phyloP scores from a whole-genome alignment of 306 rosid species.

The Lithocarpus polystachyus region DNA sequence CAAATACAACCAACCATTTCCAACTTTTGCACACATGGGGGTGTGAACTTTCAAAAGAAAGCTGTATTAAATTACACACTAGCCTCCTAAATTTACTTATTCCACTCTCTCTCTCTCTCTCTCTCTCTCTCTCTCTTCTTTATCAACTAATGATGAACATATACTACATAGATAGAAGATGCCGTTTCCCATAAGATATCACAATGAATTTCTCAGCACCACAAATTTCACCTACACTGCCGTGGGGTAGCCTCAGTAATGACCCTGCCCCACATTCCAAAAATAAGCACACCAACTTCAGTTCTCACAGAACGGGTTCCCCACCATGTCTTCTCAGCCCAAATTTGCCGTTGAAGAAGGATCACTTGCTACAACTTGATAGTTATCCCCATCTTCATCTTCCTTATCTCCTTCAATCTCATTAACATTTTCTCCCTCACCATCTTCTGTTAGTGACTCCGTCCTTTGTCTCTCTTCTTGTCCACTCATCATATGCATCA shows the following conservation, averaged over 20 bases:
- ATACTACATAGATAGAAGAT: background rate
- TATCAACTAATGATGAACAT: constrained; percentile 18
- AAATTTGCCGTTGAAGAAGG: constrained; percentile 35
- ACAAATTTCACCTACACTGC: background rate
- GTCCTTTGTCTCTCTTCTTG: constrained; percentile 39
- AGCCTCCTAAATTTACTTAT: constrained; percentile 18
- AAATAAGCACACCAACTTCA: background rate
- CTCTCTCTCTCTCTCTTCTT: constrained; percentile 11
- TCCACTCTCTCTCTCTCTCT: constrained; percentile 20
- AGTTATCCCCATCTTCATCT: constrained; percentile 30
- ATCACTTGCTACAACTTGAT: constrained; percentile 30
- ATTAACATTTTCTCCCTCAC: constrained; percentile 35
- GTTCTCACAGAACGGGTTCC: background rate
- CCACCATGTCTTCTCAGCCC: constrained; percentile 26
- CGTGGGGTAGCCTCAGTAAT: background rate
- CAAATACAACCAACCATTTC: constrained; percentile 36
- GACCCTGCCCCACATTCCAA: constrained; percentile 12
- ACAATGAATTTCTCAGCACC: background rate
- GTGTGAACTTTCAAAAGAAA: constrained; percentile 14
- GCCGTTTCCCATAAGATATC: background rate
- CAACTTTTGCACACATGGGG: constrained; percentile 46
- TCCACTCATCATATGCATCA: constrained; percentile 68
- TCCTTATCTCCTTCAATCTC: constrained; percentile 29
- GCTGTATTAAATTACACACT: constrained; percentile 19
- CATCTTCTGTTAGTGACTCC: constrained; percentile 39